Base-by-base conservation (phyloP, 139 green algal genomes). In the Chlorella sp. region DNA sequence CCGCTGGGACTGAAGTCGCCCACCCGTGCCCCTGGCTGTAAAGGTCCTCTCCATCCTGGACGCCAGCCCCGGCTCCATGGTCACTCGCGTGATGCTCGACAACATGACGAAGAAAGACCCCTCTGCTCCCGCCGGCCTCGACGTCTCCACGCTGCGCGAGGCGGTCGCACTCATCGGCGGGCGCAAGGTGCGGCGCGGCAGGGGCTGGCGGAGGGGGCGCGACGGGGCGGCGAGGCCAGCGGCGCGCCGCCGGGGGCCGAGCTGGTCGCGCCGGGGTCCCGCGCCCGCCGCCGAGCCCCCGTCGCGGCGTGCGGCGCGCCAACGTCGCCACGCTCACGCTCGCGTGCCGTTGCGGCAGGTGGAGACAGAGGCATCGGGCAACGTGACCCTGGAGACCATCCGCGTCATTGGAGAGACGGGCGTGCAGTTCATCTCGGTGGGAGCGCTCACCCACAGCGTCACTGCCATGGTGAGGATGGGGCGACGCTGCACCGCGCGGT, bases 71-170 rank as follows among this genome's bases (percentile, higher is more conserved):
- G 72, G 31, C 40, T 25, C 48, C 62, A 77, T 71, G 67, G 74
- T 97, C 12, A 87, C 80, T 6, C 82, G 92, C 21, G 45, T 99
- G 38, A 98, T 99, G 96, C 88, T 99, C 35, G 96, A 99, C 88
- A 99, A 99, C 88, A 99, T 99, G 96, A 87, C 89, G 8, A 63
- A 55, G 48, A 82, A 63, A 56, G 77, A 90, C 33, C 23, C 55
- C 25, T 64, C 48, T 25, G 25, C 21, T 62, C 58, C 86, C 82
- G 82, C 80, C 8, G 81, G 86, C 0, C 87, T 99, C 65, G 94
- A 99, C 72, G 84, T 97, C 5, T 92, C 87, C 21, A 84, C 93
- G 66, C 83, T 99, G 35, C 43, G 82, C 21, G 59, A 91, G 36
- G 82, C 86, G 14, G 83, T 94, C 40, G 60, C 68, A 35, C 69